phyloP scores from a whole-genome alignment of 139 green algal species.

The Chlorella sorokiniana region DNA sequence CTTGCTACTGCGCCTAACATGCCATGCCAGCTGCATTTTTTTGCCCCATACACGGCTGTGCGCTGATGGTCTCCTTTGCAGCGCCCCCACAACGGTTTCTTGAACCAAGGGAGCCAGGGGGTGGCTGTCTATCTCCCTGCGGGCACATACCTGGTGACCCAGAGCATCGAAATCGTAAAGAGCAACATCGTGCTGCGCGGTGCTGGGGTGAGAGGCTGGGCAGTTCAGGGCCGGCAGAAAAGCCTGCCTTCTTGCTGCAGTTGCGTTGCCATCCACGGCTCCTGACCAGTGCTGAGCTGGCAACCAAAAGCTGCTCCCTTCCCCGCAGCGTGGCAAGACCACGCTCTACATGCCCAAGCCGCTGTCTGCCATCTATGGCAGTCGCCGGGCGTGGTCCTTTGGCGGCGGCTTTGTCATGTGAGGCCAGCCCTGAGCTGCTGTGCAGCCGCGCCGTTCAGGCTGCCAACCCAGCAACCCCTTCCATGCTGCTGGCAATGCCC shows the following conservation, averaged over 20 bases:
- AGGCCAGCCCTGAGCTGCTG: not conserved
- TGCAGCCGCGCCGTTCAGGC: too few relatives aligned
- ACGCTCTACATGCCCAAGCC: not conserved
- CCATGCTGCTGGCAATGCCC: not conserved
- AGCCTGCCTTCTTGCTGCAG: not conserved
- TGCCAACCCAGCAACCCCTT: not conserved
- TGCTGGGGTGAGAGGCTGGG: not conserved
- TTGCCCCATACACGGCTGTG: too few relatives aligned
- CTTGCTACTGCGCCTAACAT: not conserved
- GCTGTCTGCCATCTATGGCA: not conserved
- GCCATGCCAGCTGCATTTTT: not conserved
- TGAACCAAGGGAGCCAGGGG: not conserved
- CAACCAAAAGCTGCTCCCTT: not conserved
- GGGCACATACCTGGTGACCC: not conserved
- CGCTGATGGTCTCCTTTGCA: not conserved
- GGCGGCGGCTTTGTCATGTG: conserved; percentile 7
- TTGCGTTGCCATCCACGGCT: not conserved
- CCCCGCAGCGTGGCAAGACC: not conserved
- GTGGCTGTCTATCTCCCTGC: conserved; percentile 8
- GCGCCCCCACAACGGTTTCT: not conserved
- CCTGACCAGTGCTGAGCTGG: too few relatives aligned
- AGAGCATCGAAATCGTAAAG: not conserved
- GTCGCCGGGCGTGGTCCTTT: not conserved
- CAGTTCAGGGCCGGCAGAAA: not conserved
- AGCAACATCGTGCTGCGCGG: conserved; percentile 18